phyloP scores from a whole-genome alignment of 2,329 filamentous ascomycete species.

The Aspergillus versicolor region DNA sequence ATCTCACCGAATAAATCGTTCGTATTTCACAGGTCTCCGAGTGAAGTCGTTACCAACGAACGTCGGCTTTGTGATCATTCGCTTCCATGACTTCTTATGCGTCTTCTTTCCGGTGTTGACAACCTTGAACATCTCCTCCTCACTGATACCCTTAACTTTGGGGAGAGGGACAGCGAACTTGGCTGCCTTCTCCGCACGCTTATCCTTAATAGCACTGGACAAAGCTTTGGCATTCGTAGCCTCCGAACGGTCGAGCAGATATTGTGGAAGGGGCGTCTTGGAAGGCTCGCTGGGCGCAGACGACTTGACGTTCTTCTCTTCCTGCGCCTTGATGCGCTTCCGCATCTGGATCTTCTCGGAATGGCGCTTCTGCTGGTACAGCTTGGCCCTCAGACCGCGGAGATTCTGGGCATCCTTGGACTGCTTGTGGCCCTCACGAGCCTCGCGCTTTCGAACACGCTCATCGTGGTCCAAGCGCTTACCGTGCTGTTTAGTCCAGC shows the following conservation, averaged over 20 bases:
- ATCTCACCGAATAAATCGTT: slow-evolving; percentile 62
- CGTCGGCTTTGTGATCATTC: slow-evolving; percentile 73
- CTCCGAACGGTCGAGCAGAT: slow-evolving; percentile 82
- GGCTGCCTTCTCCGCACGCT: slow-evolving; percentile 88
- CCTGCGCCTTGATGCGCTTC: slow-evolving; percentile 90
- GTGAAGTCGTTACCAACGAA: slow-evolving; percentile 94
- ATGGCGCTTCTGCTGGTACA: slow-evolving; percentile 88
- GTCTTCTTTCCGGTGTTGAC: slow-evolving; percentile 96
- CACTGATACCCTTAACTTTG: slow-evolving; percentile 88
- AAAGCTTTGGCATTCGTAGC: slow-evolving; percentile 71
- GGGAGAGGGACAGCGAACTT: slow-evolving; percentile 90
- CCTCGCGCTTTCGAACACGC: slow-evolving; percentile 78
- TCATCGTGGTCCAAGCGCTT: slow-evolving; percentile 79
- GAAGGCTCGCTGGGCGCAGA: slow-evolving; percentile 73
- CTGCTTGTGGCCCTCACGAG: slow-evolving; percentile 84
- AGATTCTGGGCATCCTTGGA: slow-evolving; percentile 92
- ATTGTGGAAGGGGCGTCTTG: slow-evolving; percentile 78
- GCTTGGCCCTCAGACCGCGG: slow-evolving; percentile 85
- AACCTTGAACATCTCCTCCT: slow-evolving; percentile 98
- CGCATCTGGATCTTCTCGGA: slow-evolving; percentile 99
- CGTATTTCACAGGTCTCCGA: slow-evolving; percentile 75
- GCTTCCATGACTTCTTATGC: slow-evolving; percentile 71
- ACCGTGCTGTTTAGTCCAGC: slow-evolving; percentile 67
- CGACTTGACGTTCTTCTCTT: slow-evolving; percentile 94
- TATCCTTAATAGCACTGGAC: slow-evolving; percentile 89